Conservation (phyloP, 257 asterid genomes). For the Primulina huaijiensis region DNA sequence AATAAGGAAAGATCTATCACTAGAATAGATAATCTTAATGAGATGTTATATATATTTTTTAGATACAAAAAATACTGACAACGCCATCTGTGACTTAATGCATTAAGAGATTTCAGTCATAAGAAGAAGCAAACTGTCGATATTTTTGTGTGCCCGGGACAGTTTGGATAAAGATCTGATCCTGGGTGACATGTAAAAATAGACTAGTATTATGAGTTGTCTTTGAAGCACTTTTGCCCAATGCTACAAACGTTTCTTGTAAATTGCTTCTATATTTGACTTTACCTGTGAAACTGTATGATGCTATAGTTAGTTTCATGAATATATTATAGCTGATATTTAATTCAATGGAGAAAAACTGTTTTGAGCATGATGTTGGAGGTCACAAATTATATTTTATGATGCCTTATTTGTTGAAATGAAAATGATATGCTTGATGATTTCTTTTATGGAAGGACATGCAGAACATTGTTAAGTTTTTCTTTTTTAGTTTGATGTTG, state of each 20-base stretch:
- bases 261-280: background rate
- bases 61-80: constrained; percentile 4
- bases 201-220: background rate
- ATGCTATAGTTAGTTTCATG: background rate
- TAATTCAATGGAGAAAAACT: background rate
- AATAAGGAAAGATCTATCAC: constrained; percentile 1
- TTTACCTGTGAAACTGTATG: constrained; percentile 4
- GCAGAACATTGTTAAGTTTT: constrained; percentile 3
- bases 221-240: constrained; percentile 13
- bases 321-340: background rate
- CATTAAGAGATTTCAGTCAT: constrained; percentile 9
- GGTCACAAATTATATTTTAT: constrained; percentile 6
- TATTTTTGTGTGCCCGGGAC: background rate
- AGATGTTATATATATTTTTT: constrained; percentile 15
- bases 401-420: constrained; percentile 10
- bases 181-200: background rate
- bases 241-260: background rate
- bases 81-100: constrained; percentile 17
- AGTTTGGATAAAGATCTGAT: constrained; percentile 9
- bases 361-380: constrained; percentile 13
- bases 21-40: constrained; percentile 3
- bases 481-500: constrained; percentile 16
- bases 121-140: constrained; percentile 19
- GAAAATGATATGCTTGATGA: constrained; percentile 9
- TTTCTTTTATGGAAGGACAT: constrained; percentile 15